These are phyloP conservation scores for Uronychia setigera DNA, from an alignment of 73 alveolate species.

Conservation along the genomic window DNA sequence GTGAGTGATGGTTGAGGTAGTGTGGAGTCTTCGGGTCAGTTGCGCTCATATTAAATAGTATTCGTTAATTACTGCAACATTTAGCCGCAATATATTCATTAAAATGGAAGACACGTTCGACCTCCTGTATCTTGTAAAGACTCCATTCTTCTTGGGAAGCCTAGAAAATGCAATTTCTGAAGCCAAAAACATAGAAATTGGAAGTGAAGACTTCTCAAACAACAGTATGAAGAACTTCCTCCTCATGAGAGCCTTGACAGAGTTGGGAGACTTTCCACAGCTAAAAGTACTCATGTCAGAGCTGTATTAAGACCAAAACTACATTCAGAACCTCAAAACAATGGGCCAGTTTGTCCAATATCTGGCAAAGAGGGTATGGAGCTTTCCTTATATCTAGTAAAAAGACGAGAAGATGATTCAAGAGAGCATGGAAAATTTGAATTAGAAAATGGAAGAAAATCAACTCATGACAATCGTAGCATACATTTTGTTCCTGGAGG, in stretches of 20 bases:
- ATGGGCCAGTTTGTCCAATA: constrained; percentile 17
- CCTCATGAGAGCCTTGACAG: constrained; percentile 29
- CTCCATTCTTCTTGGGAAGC: constrained; percentile 53
- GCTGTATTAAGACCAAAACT: constrained; percentile 18
- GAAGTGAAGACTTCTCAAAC: constrained; percentile 24
- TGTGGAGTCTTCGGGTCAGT: too few relatives aligned
- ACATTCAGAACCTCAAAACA: constrained; percentile 10
- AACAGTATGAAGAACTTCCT: constrained; percentile 21
- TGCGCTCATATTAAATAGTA: too few relatives aligned
- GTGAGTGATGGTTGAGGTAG: too few relatives aligned
- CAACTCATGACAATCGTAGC: constrained; percentile 9
- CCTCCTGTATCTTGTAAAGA: constrained; percentile 38
- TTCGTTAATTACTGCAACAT: too few relatives aligned
- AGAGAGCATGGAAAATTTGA: neutral
- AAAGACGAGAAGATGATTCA: neutral
- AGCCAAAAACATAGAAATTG: constrained; percentile 28
- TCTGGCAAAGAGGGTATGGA: constrained; percentile 38
- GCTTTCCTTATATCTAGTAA: neutral
- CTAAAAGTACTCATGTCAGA: constrained; percentile 35
- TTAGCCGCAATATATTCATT: too few relatives aligned
- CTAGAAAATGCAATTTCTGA: constrained; percentile 26
- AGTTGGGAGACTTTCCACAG: constrained; percentile 23
- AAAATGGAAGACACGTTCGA: constrained; percentile 60
- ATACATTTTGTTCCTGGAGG: constrained; percentile 39
- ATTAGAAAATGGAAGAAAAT: neutral